phyloP scores from a whole-genome alignment of 179 eudicot genomes.

The Dionaea muscipula region DNA sequence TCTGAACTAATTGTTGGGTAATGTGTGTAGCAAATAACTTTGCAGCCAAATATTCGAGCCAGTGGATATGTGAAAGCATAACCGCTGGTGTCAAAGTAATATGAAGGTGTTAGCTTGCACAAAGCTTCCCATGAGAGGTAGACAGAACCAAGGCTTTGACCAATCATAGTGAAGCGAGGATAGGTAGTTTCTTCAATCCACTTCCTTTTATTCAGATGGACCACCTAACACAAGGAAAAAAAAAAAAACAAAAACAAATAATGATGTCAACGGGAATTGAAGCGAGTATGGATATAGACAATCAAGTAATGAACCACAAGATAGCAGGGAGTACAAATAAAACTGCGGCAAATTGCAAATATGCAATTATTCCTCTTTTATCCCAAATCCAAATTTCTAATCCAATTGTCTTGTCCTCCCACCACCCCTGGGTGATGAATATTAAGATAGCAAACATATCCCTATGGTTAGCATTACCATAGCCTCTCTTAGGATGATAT shows the following conservation, averaged over 20 bases:
- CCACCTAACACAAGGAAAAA: slow-evolving; percentile 39
- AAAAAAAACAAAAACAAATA: neutral
- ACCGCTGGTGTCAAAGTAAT: slow-evolving; percentile 87
- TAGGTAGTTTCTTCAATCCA: slow-evolving; percentile 92
- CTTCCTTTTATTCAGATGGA: slow-evolving; percentile 72
- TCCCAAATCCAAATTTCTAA: slow-evolving; percentile 3
- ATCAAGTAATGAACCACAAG: too few species aligned
- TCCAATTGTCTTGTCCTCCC: too few species aligned
- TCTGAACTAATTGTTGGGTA: slow-evolving; percentile 94
- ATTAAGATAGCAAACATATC: too few species aligned
- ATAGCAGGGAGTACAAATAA: too few species aligned
- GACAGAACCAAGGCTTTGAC: slow-evolving; percentile 93
- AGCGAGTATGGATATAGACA: too few species aligned
- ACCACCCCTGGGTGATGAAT: too few species aligned
- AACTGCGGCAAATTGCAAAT: neutral
- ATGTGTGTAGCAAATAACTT: slow-evolving; percentile 83
- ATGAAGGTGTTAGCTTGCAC: slow-evolving; percentile 56
- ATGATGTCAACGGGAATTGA: too few species aligned
- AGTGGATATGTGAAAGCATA: slow-evolving; percentile 91
- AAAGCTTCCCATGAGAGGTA: slow-evolving; percentile 89
- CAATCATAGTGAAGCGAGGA: slow-evolving; percentile 95
- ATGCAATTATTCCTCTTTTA: too few species aligned
- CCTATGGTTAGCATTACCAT: too few species aligned
- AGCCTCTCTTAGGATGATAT: too few species aligned
- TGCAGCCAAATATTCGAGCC: slow-evolving; percentile 89